A percentile compares a stretch with the other conserved stretches of the same genome.
Conservation (phyloP, 2,329 filamentous ascomycete species). For the Apiospora hydei region DNA sequence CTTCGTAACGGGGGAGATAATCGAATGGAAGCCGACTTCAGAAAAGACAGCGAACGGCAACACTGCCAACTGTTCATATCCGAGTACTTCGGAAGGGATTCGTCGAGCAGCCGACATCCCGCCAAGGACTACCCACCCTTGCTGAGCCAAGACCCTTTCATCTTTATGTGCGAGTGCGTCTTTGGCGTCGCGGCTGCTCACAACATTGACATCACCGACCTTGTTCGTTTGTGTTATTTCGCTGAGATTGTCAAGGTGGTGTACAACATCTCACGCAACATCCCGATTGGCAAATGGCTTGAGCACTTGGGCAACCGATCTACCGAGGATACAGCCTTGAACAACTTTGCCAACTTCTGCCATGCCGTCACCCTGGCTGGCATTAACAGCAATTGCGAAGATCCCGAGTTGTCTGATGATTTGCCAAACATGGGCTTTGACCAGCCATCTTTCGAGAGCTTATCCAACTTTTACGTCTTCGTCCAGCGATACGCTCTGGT, state of each 20-base stretch:
- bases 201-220: conserved; percentile 76
- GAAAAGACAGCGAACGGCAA: conserved; percentile 72
- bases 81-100: conserved; percentile 55
- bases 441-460: conserved; percentile 60
- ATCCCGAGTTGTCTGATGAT: conserved; percentile 42
- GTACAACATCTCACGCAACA: conserved; percentile 63
- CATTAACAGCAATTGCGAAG: conserved; percentile 49
- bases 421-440: conserved; percentile 58
- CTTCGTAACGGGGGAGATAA: conserved; percentile 67
- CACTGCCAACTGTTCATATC: conserved; percentile 78
- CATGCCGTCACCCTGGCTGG: conserved; percentile 54
- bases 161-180: conserved; percentile 82
- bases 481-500: conserved; percentile 85
- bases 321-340: conserved; percentile 54
- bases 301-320: conserved; percentile 52
- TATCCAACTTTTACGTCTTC: conserved; percentile 64
- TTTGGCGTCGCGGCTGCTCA: conserved; percentile 74
- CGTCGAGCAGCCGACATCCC: conserved; percentile 48
- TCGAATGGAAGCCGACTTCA: conserved; percentile 71
- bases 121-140: conserved; percentile 63
- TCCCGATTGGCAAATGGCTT: conserved; percentile 58
- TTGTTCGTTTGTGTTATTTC: conserved; percentile 86
- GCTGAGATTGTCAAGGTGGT: conserved; percentile 89
- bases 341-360: conserved; percentile 64
- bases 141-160: conserved; percentile 74